phyloP scores from a whole-genome alignment of 352 stramenopile genomes.

The Phytopythium boreale region DNA sequence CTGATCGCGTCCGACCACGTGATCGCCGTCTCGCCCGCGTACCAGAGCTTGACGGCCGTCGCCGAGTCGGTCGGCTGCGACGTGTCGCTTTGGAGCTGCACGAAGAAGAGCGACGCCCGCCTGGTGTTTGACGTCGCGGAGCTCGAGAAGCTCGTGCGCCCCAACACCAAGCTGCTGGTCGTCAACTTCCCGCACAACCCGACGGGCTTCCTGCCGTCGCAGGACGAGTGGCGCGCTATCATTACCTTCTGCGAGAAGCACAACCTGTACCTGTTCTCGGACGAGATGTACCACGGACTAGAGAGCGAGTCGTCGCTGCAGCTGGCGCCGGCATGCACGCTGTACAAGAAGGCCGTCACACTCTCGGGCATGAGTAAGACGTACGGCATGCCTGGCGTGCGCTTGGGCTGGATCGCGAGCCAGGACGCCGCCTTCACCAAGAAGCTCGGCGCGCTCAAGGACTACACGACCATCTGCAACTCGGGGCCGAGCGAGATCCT shows the following conservation, averaged over 20 bases:
- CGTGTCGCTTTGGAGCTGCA: slow-evolving; percentile 33
- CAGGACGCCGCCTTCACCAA: slow-evolving; percentile 29
- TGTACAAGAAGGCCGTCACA: slow-evolving; percentile 51
- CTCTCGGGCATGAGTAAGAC: slow-evolving; percentile 62
- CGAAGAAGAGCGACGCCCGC: slow-evolving; percentile 9
- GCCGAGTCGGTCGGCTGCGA: slow-evolving; percentile 34
- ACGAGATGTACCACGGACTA: slow-evolving; percentile 67
- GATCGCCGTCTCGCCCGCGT: slow-evolving; percentile 39
- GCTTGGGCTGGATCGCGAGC: slow-evolving; percentile 57
- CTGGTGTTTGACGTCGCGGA: slow-evolving; percentile 38
- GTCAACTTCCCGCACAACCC: slow-evolving; percentile 83
- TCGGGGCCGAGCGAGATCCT: slow-evolving; percentile 56
- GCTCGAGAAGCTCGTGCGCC: slow-evolving; percentile 31
- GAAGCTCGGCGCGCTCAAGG: slow-evolving; percentile 44
- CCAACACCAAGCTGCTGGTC: slow-evolving; percentile 57
- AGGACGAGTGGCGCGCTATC: slow-evolving; percentile 35
- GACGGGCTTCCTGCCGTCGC: slow-evolving; percentile 40
- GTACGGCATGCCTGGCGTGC: slow-evolving; percentile 43
- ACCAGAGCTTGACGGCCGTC: slow-evolving; percentile 48
- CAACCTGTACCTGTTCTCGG: slow-evolving; percentile 51
- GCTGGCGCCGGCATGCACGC: slow-evolving; percentile 22
- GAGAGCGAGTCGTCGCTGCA: slow-evolving; percentile 22
- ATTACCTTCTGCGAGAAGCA: slow-evolving; percentile 33
- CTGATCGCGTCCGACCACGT: slow-evolving; percentile 49
- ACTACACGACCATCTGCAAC: slow-evolving; percentile 76